Evolutionary conservation across 768 basidiomycete species (phyloP).

Genomic region (Boletus rubescentipes): DNA sequence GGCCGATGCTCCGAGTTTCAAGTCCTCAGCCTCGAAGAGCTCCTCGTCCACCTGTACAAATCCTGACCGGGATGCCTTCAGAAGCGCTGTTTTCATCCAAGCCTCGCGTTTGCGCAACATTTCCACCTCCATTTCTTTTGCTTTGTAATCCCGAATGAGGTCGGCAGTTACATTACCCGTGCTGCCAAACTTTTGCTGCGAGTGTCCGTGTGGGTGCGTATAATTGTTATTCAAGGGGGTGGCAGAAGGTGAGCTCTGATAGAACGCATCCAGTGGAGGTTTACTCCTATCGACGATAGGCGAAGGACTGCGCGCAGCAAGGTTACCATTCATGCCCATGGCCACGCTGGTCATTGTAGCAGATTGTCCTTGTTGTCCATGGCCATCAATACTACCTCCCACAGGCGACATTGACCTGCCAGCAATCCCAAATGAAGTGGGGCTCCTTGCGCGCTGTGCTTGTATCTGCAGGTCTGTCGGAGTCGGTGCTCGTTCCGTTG

Average conservation of each 20-base stretch:
- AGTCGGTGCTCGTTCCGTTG: conserved; percentile 51
- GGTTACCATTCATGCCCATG: conserved; percentile 48
- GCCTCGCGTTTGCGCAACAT: conserved; percentile 69
- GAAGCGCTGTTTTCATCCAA: conserved; percentile 84
- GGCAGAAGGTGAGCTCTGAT: conserved; percentile 38
- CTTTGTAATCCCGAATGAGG: conserved; percentile 74
- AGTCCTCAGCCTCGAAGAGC: conserved; percentile 35
- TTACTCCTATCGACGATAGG: conserved; percentile 53
- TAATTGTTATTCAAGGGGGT: conserved; percentile 54
- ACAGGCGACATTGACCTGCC: conserved; percentile 65
- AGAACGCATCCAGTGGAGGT: conserved; percentile 63
- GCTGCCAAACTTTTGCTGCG: conserved; percentile 44
- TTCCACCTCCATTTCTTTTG: conserved; percentile 81
- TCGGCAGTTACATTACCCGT: conserved; percentile 73
- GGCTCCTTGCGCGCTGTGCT: conserved; percentile 54
- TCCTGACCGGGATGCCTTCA: conserved; percentile 73
- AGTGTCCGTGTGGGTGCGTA: conserved; percentile 39
- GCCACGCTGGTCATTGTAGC: conserved; percentile 57
- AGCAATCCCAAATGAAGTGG: conserved; percentile 40
- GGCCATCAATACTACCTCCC: conserved; percentile 27
- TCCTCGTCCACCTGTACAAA: conserved; percentile 67
- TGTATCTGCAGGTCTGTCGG: conserved; percentile 45
- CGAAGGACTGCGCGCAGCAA: conserved; percentile 55
- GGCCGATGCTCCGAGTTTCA: conserved; percentile 34
- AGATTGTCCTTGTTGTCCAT: conserved; percentile 25